Conservation (phyloP, 1,284 basidiomycete species). For the Rhodotorula mucilaginosa region DNA sequence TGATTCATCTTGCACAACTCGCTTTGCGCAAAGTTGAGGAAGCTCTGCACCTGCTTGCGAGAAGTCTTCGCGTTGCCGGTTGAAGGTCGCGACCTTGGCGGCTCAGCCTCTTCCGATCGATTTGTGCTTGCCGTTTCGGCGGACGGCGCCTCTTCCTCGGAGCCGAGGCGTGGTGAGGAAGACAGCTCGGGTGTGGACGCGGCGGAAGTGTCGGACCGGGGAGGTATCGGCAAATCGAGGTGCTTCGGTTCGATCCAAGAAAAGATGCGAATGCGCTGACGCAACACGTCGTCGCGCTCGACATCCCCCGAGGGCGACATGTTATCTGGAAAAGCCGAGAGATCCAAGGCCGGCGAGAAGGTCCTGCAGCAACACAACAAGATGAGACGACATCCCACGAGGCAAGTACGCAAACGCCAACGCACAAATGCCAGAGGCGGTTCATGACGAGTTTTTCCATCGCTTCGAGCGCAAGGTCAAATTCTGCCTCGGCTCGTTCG, state of each 20-base stretch:
- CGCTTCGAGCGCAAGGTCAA: constrained; percentile 95
- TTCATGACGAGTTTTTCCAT: constrained; percentile 99
- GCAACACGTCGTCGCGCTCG: constrained; percentile 84
- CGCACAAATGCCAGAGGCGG: constrained; percentile 67
- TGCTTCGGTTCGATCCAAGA: constrained; percentile 86
- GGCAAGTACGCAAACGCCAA: background rate
- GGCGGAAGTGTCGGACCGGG: background rate
- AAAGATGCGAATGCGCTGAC: constrained; percentile 87
- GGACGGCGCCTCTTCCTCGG: background rate
- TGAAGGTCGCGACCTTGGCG: constrained; percentile 47
- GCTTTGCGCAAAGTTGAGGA: constrained; percentile 92
- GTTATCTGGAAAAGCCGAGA: constrained; percentile 56
- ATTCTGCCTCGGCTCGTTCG: constrained; percentile 65
- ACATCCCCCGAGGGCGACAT: constrained; percentile 85
- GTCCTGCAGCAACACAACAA: constrained; percentile 57
- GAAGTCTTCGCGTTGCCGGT: background rate
- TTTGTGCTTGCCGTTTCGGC: background rate
- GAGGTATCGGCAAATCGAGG: constrained; percentile 67
- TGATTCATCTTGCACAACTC: constrained; percentile 95
- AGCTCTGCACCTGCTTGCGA: constrained; percentile 59
- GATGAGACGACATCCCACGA: background rate
- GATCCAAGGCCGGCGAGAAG: constrained; percentile 76
- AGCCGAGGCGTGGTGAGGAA: background rate
- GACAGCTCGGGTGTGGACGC: background rate
- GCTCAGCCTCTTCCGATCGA: background rate